Base-by-base conservation (phyloP, 768 basidiomycete genomes). In the Austroboletus festivus region DNA sequence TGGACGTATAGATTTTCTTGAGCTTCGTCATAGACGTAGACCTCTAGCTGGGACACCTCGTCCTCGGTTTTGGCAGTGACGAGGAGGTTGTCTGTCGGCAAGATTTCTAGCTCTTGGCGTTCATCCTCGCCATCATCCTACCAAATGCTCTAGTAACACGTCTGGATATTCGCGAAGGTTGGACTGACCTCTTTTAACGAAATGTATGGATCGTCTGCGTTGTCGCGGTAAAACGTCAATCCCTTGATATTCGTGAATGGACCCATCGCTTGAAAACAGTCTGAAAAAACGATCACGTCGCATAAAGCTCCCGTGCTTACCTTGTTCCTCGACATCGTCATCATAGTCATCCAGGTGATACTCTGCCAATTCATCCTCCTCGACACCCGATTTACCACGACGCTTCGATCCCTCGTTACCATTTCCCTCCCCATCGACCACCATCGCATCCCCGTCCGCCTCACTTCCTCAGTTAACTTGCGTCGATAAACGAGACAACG, bases 201-300 rank as follows among this genome's bases (percentile, higher is more conserved):
- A 57, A 99, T 89, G 61, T 94, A 98, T 0, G 96, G 96, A 68
- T 99, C 96, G 30, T 97, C 92, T 46, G 89, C 79, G 60, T 93
- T 93, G 58, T 93, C 83, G 44, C 83, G 81, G 68, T 97, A 93
- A 64, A 89, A 95, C 19, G 87, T 86, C 43, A 99, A 72, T 16
- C 94, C 95, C 63, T 96, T 95, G 68, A 98, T 92, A 60, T 91
- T 94, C 67, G 86, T 92, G 71, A 99, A 99, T 16, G 89, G 88
- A 33, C 93, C 87, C 52, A 71, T 63, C 38, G 71, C 87, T 88
- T 54, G 12, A 28, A 28, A 28, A 12, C 5, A 28, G 50, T 38
- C 38, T 47, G 13, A 20, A 4, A 3, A 12, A 15, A 18, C 21
- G 8, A n/a, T n/a, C n/a, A n/a, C 5, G 19, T 0, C 9, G 5